A percentile compares a stretch with the other conserved stretches of the same genome.
Conservation (phyloP, 2,329 filamentous ascomycete species). For the Hymenoscyphus salicellus region DNA sequence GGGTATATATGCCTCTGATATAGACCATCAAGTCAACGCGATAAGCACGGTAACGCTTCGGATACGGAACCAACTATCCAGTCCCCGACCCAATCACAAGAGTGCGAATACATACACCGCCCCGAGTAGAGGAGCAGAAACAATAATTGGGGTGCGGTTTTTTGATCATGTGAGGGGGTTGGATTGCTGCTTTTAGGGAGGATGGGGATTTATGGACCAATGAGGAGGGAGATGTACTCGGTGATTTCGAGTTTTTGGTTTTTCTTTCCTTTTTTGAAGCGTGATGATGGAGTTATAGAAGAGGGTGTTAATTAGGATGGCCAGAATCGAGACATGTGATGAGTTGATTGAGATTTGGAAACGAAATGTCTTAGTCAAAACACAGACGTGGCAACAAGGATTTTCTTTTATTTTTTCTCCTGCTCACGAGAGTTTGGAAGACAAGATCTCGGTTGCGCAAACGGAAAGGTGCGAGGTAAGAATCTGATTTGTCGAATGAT, state of each 20-base stretch:
- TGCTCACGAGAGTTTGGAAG: not conserved
- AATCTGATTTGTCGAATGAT: not conserved
- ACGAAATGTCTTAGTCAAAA: not conserved
- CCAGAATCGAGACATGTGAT: not conserved
- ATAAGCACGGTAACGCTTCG: no score
- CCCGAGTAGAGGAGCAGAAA: not conserved
- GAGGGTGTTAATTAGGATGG: not conserved
- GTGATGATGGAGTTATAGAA: not conserved
- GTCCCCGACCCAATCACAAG: not conserved
- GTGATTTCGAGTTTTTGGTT: no score
- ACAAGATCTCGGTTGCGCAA: not conserved
- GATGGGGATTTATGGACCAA: not conserved
- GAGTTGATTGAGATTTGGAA: not conserved
- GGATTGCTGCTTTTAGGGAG: not conserved
- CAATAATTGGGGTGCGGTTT: not conserved
- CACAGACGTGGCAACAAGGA: not conserved
- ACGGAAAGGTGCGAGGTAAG: not conserved
- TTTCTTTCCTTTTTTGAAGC: not conserved
- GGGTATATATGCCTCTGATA: conserved; percentile 12
- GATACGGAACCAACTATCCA: not conserved
- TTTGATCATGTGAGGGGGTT: conserved; percentile 4
- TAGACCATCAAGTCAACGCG: not conserved
- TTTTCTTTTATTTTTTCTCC: no score
- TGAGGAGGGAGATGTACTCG: not conserved
- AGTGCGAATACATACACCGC: not conserved